Evolutionary conservation across 2,329 filamentous ascomycete genomes (phyloP).

Genomic region (Ceratocystis colombiana): DNA sequence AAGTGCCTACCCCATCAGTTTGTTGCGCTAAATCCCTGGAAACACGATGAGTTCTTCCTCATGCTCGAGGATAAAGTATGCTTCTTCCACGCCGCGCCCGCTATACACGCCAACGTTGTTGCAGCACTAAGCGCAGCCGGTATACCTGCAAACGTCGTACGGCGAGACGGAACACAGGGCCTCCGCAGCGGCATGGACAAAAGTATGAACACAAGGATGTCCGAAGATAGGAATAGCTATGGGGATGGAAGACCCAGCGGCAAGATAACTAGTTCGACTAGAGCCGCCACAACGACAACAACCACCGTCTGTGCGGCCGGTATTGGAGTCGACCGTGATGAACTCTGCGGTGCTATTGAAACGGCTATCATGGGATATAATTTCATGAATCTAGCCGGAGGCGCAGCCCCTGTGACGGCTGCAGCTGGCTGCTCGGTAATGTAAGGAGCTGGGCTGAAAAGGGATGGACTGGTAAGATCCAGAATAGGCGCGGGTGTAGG

Average conservation of each 20-base stretch:
- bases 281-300: not conserved
- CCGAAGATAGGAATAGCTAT: too few species aligned
- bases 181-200: not conserved
- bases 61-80: conserved; percentile 27
- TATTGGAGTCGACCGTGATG: not conserved
- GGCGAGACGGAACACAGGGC: conserved; percentile 26
- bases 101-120: conserved; percentile 25
- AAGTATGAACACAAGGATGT: too few species aligned
- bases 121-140: conserved; percentile 27
- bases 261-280: not conserved
- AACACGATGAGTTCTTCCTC: conserved; percentile 19
- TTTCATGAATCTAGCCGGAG: conserved; percentile 20
- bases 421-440: conserved; percentile 22
- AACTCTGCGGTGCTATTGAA: conserved; percentile 20
- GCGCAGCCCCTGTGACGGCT: conserved; percentile 19
- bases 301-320: not conserved
- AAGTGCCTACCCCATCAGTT: not conserved
- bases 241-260: not conserved
- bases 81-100: conserved; percentile 27
- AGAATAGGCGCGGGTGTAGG: not conserved
- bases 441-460: conserved; percentile 1
- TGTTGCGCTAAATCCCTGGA: conserved; percentile 18
- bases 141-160: conserved; percentile 28
- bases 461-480: not conserved
- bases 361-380: conserved; percentile 23